Base-by-base conservation (phyloP, 257 asterid species). In the Nicotiana paniculata region DNA sequence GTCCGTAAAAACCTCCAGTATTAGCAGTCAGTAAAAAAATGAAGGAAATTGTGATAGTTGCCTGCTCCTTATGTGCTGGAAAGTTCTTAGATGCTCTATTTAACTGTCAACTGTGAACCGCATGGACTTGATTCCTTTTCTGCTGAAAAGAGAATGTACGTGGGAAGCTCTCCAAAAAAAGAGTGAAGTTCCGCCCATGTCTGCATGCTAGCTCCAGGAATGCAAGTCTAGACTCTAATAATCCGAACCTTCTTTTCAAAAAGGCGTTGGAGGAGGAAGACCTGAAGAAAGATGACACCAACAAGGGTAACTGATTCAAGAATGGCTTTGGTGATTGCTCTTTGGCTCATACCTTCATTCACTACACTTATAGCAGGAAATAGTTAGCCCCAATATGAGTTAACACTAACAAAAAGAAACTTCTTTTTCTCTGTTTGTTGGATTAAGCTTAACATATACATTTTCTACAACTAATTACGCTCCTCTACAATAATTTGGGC, bases 281-380 rank as follows among this genome's bases (percentile, higher is more conserved):
- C 92, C 72, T 95, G 98, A 63, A 95, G 88, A 63, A 86, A 83
- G 59, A 93, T 88, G 6, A 89, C 88, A 48, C 93, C 93, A 21
- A 91, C 39, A 15, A 95, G 97, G 15, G 93, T 92, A 3, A 88
- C 48, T 3, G 97, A 90, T 86, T 93, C 98, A 16, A 87, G 87
- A 2, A 93, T 55, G 3, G 97, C 97, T 87, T 92, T 95, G 84
- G 90, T 86, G 76, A 92, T 62, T 24, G 97, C 96, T 88, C 96
- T 87, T 78, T 66, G 84, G 89, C 95, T 83, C 96, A 94, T 94
- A 3, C 84, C 90, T 57, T 91, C 93, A 79, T 89, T 91, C 30
- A 93, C 97, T 92, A 89, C 91, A 90, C 13, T 74, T 48, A 8
- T 26, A 48, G 18, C 79, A 74, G 4, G 4, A 48, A 51, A 48